Conservation (phyloP, 2,329 filamentous ascomycete species). For the Rhinocladiella mackenziei region DNA sequence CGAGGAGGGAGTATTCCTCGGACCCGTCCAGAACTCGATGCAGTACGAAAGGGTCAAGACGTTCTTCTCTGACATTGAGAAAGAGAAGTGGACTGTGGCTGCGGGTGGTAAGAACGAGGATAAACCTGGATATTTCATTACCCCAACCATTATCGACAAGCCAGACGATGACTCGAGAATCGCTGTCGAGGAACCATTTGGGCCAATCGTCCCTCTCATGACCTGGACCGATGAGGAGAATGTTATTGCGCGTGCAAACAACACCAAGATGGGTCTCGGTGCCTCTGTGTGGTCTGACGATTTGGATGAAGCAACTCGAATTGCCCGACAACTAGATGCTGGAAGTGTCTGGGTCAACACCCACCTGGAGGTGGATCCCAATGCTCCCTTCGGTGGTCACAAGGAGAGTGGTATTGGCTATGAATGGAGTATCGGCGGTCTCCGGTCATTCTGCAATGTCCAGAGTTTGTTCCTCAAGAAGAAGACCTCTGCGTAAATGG, state of each 20-base stretch:
- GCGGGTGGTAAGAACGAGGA: constrained; percentile 45
- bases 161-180: constrained; percentile 54
- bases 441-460: constrained; percentile 29
- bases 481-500: constrained; percentile 3
- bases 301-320: constrained; percentile 46
- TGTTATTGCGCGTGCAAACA: constrained; percentile 55
- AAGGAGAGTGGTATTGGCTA: constrained; percentile 34
- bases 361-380: constrained; percentile 27
- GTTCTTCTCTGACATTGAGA: constrained; percentile 55
- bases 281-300: constrained; percentile 58
- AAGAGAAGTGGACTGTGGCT: constrained; percentile 53
- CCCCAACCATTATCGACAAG: constrained; percentile 57
- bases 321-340: constrained; percentile 54
- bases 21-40: constrained; percentile 62
- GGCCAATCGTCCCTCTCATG: constrained; percentile 61
- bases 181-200: constrained; percentile 59
- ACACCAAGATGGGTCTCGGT: constrained; percentile 51
- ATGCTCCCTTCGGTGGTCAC: constrained; percentile 30
- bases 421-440: constrained; percentile 31
- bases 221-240: constrained; percentile 60
- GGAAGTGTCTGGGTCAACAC: constrained; percentile 61
- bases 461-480: constrained; percentile 29
- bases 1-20: constrained; percentile 49
- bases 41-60: constrained; percentile 60
- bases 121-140: constrained; percentile 50